These are phyloP conservation scores for Ceratobasidium sp. DNA, from an alignment of 1,284 basidiomycete species.

Conservation along the genomic window DNA sequence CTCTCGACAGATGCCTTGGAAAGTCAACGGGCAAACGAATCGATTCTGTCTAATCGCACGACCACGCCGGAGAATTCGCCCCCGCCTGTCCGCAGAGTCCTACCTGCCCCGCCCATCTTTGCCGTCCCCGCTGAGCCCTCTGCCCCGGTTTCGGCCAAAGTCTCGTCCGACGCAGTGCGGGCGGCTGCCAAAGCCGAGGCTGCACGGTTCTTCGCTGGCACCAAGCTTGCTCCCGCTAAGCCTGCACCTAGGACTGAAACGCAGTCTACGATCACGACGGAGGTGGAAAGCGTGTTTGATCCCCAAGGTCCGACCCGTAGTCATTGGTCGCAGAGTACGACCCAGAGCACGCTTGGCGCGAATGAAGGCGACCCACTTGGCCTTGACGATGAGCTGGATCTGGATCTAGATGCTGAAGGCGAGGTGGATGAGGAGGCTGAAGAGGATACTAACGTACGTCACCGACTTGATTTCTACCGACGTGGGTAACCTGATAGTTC, in stretches of 20 bases:
- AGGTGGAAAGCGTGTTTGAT: conserved; percentile 37
- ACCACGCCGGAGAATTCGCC: conserved; percentile 41
- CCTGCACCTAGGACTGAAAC: conserved; percentile 22
- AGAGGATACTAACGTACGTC: conserved; percentile 1
- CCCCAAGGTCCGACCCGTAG: conserved; percentile 26
- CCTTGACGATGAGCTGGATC: conserved; percentile 41
- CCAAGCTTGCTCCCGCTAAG: conserved; percentile 31
- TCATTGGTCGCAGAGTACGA: conserved; percentile 9
- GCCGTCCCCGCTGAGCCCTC: conserved; percentile 1
- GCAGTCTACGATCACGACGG: conserved; percentile 28
- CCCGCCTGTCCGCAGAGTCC: conserved; percentile 20
- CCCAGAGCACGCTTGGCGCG: conserved; percentile 5
- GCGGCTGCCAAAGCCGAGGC: conserved; percentile 37
- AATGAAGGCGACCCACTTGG: conserved; percentile 14
- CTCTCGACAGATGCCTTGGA: conserved; percentile 31
- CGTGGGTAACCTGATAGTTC: conserved; percentile 8
- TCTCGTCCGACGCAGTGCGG: conserved; percentile 22
- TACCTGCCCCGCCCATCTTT: conserved; percentile 22
- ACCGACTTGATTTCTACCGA: neutral
- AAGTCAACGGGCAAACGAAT: conserved; percentile 8
- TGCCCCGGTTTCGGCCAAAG: neutral
- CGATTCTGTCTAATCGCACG: conserved; percentile 31
- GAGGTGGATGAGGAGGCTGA: conserved; percentile 28
- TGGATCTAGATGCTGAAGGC: conserved; percentile 18
- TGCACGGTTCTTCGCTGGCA: conserved; percentile 36